Conservation (phyloP, 345 rosid species). For the Eucalyptus cloeziana region DNA sequence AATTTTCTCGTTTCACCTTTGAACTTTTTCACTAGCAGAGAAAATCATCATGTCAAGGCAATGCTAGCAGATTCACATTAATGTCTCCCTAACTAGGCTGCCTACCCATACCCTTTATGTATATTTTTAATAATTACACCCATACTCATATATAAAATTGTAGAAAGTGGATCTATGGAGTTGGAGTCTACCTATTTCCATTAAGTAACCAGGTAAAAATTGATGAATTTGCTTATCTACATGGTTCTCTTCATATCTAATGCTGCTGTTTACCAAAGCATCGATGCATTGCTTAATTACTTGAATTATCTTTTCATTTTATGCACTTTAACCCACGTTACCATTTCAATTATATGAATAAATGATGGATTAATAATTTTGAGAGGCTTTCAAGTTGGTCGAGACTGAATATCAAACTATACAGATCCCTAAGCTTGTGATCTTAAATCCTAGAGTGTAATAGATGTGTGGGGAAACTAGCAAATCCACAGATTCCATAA, state of each 20-base stretch:
- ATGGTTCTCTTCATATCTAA: not conserved
- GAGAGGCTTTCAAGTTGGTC: not conserved
- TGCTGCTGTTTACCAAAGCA: not conserved
- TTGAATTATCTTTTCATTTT: too few species aligned
- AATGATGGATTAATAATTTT: not conserved
- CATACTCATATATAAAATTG: not conserved
- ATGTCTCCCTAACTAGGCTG: not conserved
- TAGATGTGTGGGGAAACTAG: too few species aligned
- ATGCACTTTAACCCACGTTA: not conserved
- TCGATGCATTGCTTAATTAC: not conserved
- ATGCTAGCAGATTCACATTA: not conserved
- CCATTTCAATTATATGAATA: not conserved
- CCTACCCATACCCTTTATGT: not conserved
- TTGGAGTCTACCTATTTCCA: not conserved
- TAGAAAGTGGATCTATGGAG: not conserved
- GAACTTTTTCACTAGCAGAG: not conserved
- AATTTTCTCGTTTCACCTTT: not conserved
- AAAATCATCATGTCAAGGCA: not conserved
- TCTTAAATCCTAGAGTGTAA: too few species aligned
- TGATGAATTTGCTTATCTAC: not conserved
- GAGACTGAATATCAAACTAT: too few species aligned
- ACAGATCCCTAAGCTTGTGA: too few species aligned
- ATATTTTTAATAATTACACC: not conserved
- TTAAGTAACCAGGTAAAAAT: not conserved
- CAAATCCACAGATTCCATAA: too few species aligned